Base-by-base conservation (phyloP, 257 asterid species). In the Solanum bukasovii region DNA sequence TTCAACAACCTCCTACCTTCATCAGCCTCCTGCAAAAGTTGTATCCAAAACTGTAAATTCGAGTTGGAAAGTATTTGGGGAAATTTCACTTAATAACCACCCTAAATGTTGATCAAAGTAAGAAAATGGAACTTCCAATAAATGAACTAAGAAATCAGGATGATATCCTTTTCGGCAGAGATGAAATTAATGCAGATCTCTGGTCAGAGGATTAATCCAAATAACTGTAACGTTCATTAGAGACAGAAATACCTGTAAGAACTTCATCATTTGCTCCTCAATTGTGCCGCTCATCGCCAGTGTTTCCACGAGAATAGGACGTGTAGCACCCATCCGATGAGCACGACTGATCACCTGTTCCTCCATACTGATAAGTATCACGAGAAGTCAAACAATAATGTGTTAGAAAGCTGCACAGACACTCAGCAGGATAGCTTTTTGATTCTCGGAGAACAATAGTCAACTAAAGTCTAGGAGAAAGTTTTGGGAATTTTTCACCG, bases 321-420 rank as follows among this genome's bases (percentile, higher is more conserved):
- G 95, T 68, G 90, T 91, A 44, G 99, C 99, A 90, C 99, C 99
- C 99, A 97, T 96, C 88, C 99, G 94, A 88, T 97, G 99, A 89
- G 99, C 99, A 73, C 99, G 98, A 93, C 99, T 97, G 82, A 97
- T 95, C 90, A 97, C 99, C 92, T 97, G 99, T 90, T 97, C 99
- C 93, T 97, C 99, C 99, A 95, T 91, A 91, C 99, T 97, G 92
- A 89, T 86, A 77, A 89, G 88, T 88, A 91, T 89, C 68, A 82
- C 44, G 27, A 79, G 31, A 81, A 82, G 68, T 81, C 77, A 79
- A 73, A 52, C 31, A 90, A 91, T 29, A 81, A 44, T 9, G 85
- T 46, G 85, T 78, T 27, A 81, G 68, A 81, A 81, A 81, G 40
- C 42, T 81, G 68, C 8, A 9, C 85, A 81, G 10, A 46, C 42